Conservation (phyloP, 2,329 filamentous ascomycete species). For the Metarhizium brunneum region DNA sequence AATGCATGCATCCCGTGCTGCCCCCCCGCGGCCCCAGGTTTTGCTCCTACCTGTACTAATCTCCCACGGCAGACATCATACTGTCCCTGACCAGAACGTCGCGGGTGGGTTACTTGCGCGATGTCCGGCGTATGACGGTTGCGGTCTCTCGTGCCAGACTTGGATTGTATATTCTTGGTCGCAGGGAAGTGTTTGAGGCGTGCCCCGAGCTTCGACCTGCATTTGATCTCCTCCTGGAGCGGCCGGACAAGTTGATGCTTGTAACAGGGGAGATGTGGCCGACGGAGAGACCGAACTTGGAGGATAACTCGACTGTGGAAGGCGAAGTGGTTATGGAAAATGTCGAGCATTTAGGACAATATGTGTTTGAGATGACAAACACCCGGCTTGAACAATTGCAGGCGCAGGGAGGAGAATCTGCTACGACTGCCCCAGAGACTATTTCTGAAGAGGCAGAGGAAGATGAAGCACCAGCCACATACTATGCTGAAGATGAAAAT, state of each 20-base stretch:
- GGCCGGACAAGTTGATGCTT: slow-evolving; percentile 73
- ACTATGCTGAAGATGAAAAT: slow-evolving; percentile 21
- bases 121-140: slow-evolving; percentile 87
- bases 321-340: slow-evolving; percentile 70
- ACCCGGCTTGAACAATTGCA: slow-evolving; percentile 43
- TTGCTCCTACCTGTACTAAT: not conserved
- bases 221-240: slow-evolving; percentile 67
- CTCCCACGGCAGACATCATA: slow-evolving; percentile 62
- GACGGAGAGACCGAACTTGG: slow-evolving; percentile 41
- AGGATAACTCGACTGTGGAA: slow-evolving; percentile 33
- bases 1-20: not conserved
- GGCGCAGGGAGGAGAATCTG: slow-evolving; percentile 21
- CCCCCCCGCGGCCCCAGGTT: not conserved
- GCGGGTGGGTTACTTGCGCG: slow-evolving; percentile 83
- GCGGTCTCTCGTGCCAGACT: slow-evolving; percentile 86
- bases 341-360: slow-evolving; percentile 90
- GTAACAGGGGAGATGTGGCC: slow-evolving; percentile 84
- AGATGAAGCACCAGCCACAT: slow-evolving; percentile 21
- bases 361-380: slow-evolving; percentile 92
- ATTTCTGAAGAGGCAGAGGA: slow-evolving; percentile 17
- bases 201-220: slow-evolving; percentile 82
- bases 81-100: slow-evolving; percentile 86
- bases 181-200: slow-evolving; percentile 77
- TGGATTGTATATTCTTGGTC: slow-evolving; percentile 85
- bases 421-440: slow-evolving; percentile 11